Evolutionary conservation across 2,329 filamentous ascomycete genomes (phyloP), one percentile per base, ranked within the genome.

Genomic region (Alternaria sp.): DNA sequence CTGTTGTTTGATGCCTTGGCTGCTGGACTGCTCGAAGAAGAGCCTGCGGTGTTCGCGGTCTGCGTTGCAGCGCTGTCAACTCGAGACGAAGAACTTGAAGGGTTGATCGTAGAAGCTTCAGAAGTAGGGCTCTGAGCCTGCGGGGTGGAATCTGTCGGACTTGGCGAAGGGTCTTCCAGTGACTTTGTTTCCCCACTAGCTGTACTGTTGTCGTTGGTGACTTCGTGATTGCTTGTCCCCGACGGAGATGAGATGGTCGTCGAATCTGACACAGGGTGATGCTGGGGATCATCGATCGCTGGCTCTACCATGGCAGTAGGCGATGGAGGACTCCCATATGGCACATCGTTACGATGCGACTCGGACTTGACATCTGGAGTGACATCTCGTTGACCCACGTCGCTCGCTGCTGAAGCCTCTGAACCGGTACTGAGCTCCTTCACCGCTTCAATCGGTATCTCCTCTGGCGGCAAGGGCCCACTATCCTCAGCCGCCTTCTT

Each of bases 401-500:
- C 47, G 6, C 30, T n/a, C 7, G 49, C 18, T 3, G 23, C 28
- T 23, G 61, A 44, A 7, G 28, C 59, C n/a, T 10, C 28, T 12
- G 60, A 20, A 3, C n/a, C 49, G 9, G 45, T 25, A n/a, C 41
- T 57, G n/a, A 65, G 59, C 5, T 68, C 58, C 30, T 72, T 72
- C 3, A 61, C 43, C 14, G 65, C 65, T 46, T 69, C 56, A 8
- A 70, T 61, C 4, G 74, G 68, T 14, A 71, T 58, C 18, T 72
- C 65, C 28, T 74, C 69, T 5, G 61, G 65, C 23, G 69, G 61
- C 33, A 72, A 58, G 10, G 66, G 64, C 2, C 67, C 70, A 55
- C 66, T 72, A 15, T 75, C 74, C 33, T 76, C 71, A 18, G 79
- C 78, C 33, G 80, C 76, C 62, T 81, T 79, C 10, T 78, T 75